Evolutionary conservation across 495 filamentous ascomycete genomes (phyloP), one percentile per base, ranked within the genome.

Genomic region (Xylaria longipes): DNA sequence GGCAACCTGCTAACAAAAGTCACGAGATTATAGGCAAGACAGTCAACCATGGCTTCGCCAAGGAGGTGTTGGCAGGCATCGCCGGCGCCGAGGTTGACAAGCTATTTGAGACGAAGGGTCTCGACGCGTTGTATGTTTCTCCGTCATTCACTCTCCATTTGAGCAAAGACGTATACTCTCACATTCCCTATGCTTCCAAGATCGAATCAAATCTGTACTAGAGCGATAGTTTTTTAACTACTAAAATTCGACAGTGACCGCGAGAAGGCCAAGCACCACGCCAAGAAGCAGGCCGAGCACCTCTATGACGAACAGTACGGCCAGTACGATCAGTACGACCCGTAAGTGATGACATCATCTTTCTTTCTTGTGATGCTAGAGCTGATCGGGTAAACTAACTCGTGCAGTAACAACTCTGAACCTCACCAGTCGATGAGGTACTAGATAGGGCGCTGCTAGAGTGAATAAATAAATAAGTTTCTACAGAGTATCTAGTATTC

Each of bases 81-180:
- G 92, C 89, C 60, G 92, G 89, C 50, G 89, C 87, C 69, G 91
- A 95, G 81, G 86, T 93, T 70, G 93, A 97, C 85, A 93, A 90
- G 83, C 84, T 95, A 41, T 84, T 87, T 77, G 91, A 95, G 87
- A 92, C 89, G 77, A 94, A 93, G 87, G 92, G 92, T 35, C 84
- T 91, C 72, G 90, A 93, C 80, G 87, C 83, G 3, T 27, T 46
- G 41, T 60, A 60, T 20, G 57, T 60, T 2, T 37, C 11, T 12
- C 31, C 2, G 4, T 6, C 15, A 0, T 20, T 20, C 57, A 39
- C 31, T n/a, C 29, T 5, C 14, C 2, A n/a, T 4, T 58, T 58
- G 0, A 3, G 22, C 8, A 25, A 27, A 9, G 3, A 5, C 11
- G 2, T 54, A 27, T 27, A 9, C 7, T 27, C 50, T 29, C 22